Base-by-base conservation (phyloP, 139 green algal species). In the Tetratostichococcus sp. region DNA sequence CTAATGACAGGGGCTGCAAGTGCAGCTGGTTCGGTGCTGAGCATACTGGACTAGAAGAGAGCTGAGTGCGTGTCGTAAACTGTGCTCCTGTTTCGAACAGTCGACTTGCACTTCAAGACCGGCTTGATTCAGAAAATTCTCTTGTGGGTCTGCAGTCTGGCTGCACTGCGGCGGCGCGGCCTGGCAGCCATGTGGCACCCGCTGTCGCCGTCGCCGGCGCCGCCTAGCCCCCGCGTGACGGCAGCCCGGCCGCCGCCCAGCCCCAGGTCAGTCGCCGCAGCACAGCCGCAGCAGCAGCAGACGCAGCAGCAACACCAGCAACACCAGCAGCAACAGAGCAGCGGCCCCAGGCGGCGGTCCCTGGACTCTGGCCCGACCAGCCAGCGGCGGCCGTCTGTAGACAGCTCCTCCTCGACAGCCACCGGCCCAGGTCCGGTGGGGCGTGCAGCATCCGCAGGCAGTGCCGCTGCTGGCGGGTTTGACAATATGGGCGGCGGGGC, bases 311-410 rank as follows among this genome's bases (percentile, higher is more conserved):
- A 57, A 17, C 39, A 59, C 30, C 1, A 66, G 21, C 65, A 70
- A 66, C 21, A 72, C 72, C 34, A 77, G 66, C 35, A 67, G 34
- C 72, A 69, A 66, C 33, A 71, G 35, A 67, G 72, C 65, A 73
- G 57, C 30, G n/a, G 33, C 4, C 0, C 35, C 32, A 23, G 21
- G 33, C 42, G 25, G 72, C 68, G 34, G 69, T 22, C 30, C 71
- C 57, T 30, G 11, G 8, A 11, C 14, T 25, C 22, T 5, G 62
- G 11, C 11, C 11, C n/a, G 26, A 22, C 62, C 62, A 34, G 28
- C 28, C 62, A 33, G 5, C 62, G 28, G 28, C 62, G 62, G 4
- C 28, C 25, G 5, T 66, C 25, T 30, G 22, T 30, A 30, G 58
- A 31, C 58, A 30, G 22, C 25, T 66, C 23, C 22, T 6, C 58